Percentiles rank a stretch among this genome's conserved stretches.
These are phyloP conservation scores for Mortierella sp. DNA, from an alignment of 371 early-diverging fungal species.

Conservation along the genomic window DNA sequence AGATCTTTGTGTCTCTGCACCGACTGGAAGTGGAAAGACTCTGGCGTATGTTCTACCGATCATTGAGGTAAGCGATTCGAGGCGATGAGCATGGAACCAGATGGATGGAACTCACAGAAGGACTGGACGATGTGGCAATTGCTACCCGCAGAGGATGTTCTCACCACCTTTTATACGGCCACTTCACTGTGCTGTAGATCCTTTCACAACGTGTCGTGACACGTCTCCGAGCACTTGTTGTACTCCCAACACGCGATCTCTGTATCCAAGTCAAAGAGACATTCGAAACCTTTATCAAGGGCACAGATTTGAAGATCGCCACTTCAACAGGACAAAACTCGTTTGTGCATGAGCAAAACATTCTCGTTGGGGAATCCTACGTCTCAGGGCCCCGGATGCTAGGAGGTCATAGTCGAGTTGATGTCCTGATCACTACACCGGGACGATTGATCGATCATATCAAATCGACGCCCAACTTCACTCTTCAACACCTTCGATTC, in stretches of 20 bases:
- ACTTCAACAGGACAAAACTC: conserved; percentile 81
- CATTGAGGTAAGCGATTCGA: conserved; percentile 78
- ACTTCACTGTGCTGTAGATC: conserved; percentile 55
- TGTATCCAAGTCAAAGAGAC: conserved; percentile 87
- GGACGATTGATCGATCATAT: conserved; percentile 95
- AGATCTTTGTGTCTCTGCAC: conserved; percentile 94
- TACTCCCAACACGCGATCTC: conserved; percentile 93
- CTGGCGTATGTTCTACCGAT: conserved; percentile 97
- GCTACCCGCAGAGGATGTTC: too few species aligned
- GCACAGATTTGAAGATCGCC: conserved; percentile 80
- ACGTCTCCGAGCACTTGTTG: conserved; percentile 85
- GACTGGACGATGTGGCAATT: too few species aligned
- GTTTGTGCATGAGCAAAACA: conserved; percentile 79
- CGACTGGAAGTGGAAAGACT: conserved; percentile 98
- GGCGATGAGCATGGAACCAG: too few species aligned
- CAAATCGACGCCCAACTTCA: conserved; percentile 84
- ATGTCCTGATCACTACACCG: conserved; percentile 96
- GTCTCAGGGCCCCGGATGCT: conserved; percentile 44
- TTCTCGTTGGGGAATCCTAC: conserved; percentile 65
- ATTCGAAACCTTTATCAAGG: conserved; percentile 79
- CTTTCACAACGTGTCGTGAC: conserved; percentile 77
- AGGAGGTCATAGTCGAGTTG: conserved; percentile 75
- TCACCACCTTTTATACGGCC: too few species aligned
- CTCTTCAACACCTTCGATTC: conserved; percentile 90
- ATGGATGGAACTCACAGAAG: too few species aligned